Evolutionary conservation across 2,329 filamentous ascomycete genomes (phyloP).

Genomic region (Aspergillus tubingensis): DNA sequence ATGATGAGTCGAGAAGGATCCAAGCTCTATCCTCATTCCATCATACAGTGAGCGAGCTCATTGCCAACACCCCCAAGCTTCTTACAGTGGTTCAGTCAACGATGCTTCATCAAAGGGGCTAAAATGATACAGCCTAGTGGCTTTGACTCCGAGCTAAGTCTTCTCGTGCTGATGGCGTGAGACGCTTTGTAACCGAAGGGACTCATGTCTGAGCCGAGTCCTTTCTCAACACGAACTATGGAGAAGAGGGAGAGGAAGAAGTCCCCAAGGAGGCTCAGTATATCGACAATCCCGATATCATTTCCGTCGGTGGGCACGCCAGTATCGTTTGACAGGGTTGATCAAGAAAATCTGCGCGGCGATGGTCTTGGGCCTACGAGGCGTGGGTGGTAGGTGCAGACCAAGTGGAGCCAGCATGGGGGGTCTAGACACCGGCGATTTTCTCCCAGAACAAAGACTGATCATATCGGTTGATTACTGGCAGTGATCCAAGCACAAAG

Average conservation of each 20-base stretch:
- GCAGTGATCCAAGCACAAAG: not conserved
- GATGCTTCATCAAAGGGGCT: not conserved
- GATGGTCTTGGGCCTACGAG: slow-evolving; percentile 1
- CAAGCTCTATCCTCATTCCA: slow-evolving; percentile 2
- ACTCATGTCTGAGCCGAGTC: not conserved
- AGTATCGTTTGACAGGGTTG: slow-evolving; percentile 2
- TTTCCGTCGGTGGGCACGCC: not conserved
- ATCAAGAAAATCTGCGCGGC: slow-evolving; percentile 4
- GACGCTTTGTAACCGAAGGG: not conserved
- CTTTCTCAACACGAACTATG: not conserved
- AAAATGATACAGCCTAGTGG: not conserved
- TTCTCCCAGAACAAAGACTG: not conserved
- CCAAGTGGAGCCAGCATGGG: not conserved
- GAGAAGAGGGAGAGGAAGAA: not conserved
- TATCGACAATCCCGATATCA: not conserved
- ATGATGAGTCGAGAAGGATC: not conserved
- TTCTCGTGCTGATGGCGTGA: not conserved
- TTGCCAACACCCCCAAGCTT: not conserved
- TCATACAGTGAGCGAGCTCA: not conserved
- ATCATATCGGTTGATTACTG: not conserved
- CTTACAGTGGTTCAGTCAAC: not conserved
- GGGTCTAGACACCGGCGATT: slow-evolving; percentile 3
- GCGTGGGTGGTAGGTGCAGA: not conserved
- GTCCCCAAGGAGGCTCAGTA: not conserved
- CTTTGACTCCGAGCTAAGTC: not conserved